These are phyloP conservation scores for Gymnopus androsaceus DNA, from an alignment of 1,284 basidiomycete genomes.

Conservation along the genomic window DNA sequence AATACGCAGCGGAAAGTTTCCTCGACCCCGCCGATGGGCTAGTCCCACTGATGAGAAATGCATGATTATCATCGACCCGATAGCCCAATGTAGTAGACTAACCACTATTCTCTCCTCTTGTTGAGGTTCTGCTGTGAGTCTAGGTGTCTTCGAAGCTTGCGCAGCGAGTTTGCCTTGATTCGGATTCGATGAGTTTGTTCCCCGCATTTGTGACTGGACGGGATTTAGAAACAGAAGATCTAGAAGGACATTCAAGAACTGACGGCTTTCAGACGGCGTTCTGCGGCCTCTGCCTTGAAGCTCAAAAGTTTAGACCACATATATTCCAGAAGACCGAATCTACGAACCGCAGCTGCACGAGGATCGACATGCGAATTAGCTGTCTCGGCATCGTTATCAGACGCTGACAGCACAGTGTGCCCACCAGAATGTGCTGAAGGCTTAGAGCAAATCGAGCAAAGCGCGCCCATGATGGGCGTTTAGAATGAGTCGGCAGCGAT, in stretches of 20 bases:
- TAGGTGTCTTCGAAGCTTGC: slow-evolving; percentile 52
- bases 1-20: background rate
- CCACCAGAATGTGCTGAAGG: slow-evolving; percentile 49
- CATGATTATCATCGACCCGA: background rate
- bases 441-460: slow-evolving; percentile 61
- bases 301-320: background rate
- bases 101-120: slow-evolving; percentile 68
- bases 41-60: slow-evolving; percentile 9
- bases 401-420: slow-evolving; percentile 51
- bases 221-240: slow-evolving; percentile 20
- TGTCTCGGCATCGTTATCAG: slow-evolving; percentile 22
- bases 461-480: slow-evolving; percentile 63
- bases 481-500: no score
- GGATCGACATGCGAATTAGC: slow-evolving; percentile 40
- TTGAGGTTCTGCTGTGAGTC: slow-evolving; percentile 47
- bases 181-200: slow-evolving; percentile 62
- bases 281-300: slow-evolving; percentile 57
- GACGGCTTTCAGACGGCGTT: slow-evolving; percentile 63
- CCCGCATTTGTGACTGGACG: slow-evolving; percentile 55
- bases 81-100: background rate
- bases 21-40: slow-evolving; percentile 2
- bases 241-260: slow-evolving; percentile 30
- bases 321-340: background rate
- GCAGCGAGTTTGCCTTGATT: slow-evolving; percentile 64
- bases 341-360: slow-evolving; percentile 53